Percentiles rank a stretch among this genome's conserved stretches.
phyloP scores from a whole-genome alignment of 202 grass and related monocot species.

The Setaria viridis region DNA sequence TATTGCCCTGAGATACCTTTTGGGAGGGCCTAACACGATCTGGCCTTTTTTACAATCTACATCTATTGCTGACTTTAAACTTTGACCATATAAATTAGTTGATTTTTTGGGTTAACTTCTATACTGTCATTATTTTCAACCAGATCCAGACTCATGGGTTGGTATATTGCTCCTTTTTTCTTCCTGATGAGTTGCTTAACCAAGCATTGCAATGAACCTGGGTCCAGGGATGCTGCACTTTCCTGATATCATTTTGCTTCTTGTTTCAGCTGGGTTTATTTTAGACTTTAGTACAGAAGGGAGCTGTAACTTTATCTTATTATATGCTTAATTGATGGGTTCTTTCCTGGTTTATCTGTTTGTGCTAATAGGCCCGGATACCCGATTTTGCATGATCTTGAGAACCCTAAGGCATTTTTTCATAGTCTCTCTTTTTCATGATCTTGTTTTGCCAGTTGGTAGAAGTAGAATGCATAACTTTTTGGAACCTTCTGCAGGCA shows the following conservation, averaged over 20 bases:
- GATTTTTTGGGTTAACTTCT: background rate
- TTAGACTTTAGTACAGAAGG: slow-evolving; percentile 22
- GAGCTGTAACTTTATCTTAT: slow-evolving; percentile 11
- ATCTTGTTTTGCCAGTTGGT: slow-evolving; percentile 28
- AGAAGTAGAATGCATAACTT: slow-evolving; percentile 19
- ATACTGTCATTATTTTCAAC: slow-evolving; percentile 14
- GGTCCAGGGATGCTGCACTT: slow-evolving; percentile 25
- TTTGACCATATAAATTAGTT: slow-evolving; percentile 11
- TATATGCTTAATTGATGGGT: slow-evolving; percentile 19
- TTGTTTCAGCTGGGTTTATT: slow-evolving; percentile 37
- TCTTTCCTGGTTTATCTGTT: background rate
- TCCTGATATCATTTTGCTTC: slow-evolving; percentile 8
- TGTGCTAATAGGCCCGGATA: slow-evolving; percentile 26
- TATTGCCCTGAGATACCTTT: background rate
- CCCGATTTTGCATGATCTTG: background rate
- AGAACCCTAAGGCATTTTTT: background rate
- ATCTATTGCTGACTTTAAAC: slow-evolving; percentile 32
- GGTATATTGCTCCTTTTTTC: background rate
- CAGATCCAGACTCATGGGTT: slow-evolving; percentile 25
- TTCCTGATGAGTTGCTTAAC: slow-evolving; percentile 1
- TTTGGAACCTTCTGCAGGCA: slow-evolving; percentile 61
- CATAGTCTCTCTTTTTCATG: slow-evolving; percentile 18
- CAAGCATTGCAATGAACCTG: slow-evolving; percentile 35
- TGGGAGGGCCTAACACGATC: slow-evolving; percentile 27
- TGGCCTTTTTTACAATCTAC: slow-evolving; percentile 14